Evolutionary conservation across 1,139 yeast species (phyloP).

Genomic region (Candida sp.): DNA sequence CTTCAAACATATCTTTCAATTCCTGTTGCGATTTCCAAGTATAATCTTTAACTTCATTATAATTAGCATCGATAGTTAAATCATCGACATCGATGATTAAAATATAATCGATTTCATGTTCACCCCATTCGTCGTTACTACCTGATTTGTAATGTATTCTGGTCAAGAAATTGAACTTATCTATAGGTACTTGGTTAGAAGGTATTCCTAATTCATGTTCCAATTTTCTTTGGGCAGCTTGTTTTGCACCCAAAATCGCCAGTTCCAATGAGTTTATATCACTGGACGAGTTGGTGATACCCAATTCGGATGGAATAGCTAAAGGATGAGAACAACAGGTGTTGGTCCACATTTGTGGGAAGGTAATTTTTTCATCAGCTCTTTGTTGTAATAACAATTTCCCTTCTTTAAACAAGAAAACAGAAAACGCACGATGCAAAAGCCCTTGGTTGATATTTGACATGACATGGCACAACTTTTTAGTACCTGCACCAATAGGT

Average conservation of each 20-base stretch:
- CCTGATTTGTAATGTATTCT: conserved; percentile 82
- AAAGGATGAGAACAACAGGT: conserved; percentile 99
- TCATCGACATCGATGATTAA: conserved; percentile 68
- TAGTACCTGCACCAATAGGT: conserved; percentile 93
- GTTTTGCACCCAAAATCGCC: conserved; percentile 75
- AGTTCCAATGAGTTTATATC: conserved; percentile 40
- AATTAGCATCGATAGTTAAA: conserved; percentile 49
- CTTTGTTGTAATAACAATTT: conserved; percentile 87
- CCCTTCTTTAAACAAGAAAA: conserved; percentile 78
- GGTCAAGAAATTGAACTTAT: conserved; percentile 76
- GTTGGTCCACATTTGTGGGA: conserved; percentile 97
- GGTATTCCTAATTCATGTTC: conserved; percentile 91
- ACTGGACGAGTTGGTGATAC: conserved; percentile 27
- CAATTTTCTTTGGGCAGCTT: conserved; percentile 89
- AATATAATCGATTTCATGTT: conserved; percentile 96
- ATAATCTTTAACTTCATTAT: conserved; percentile 82
- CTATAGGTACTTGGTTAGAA: conserved; percentile 57
- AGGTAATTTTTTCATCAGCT: conserved; percentile 94
- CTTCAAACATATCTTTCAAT: conserved; percentile 73
- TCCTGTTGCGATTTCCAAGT: conserved; percentile 69
- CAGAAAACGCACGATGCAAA: conserved; percentile 94
- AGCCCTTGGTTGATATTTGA: conserved; percentile 80
- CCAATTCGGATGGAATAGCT: conserved; percentile 79
- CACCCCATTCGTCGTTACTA: conserved; percentile 70
- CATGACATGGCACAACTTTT: conserved; percentile 91